Conservation (phyloP, 2,329 filamentous ascomycete species). For the Phaeosphaeriaceae sp. region DNA sequence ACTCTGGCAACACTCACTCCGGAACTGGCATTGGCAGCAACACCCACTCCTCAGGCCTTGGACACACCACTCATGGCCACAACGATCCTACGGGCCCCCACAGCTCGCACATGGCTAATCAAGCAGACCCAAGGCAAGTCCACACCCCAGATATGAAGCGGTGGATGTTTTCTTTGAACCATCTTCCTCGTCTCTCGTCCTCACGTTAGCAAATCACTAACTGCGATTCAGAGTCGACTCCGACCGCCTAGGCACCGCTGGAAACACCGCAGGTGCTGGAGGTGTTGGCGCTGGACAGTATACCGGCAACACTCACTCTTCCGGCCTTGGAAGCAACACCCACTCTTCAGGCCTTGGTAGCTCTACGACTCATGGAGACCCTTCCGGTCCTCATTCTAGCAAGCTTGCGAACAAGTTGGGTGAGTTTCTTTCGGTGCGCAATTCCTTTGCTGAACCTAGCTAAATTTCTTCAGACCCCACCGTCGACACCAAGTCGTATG, state of each 20-base stretch:
- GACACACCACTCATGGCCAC: conserved; percentile 12
- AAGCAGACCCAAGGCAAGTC: conserved; percentile 44
- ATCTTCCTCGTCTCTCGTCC: too few relatives aligned
- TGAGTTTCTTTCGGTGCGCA: not conserved
- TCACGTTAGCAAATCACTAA: too few relatives aligned
- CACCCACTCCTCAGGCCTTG: too few relatives aligned
- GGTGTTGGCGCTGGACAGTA: conserved; percentile 19
- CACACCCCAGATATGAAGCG: too few relatives aligned
- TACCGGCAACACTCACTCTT: conserved; percentile 1
- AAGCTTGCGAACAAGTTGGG: conserved; percentile 19
- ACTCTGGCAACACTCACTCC: conserved; percentile 6
- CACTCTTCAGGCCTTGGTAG: conserved; percentile 9
- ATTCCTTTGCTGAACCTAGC: too few relatives aligned
- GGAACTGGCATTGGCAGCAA: conserved; percentile 4
- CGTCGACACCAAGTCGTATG: conserved; percentile 32
- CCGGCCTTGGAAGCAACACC: conserved; percentile 11
- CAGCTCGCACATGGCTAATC: conserved; percentile 32
- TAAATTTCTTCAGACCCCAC: conserved; percentile 23
- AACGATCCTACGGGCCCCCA: conserved; percentile 42
- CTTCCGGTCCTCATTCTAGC: conserved; percentile 27
- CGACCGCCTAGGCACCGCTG: conserved; percentile 29
- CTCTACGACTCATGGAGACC: conserved; percentile 17
- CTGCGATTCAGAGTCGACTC: conserved; percentile 41
- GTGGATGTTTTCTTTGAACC: too few relatives aligned
- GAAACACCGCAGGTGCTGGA: conserved; percentile 37